Conservation (phyloP, 2,329 filamentous ascomycete genomes). For the Penicillium sp. region DNA sequence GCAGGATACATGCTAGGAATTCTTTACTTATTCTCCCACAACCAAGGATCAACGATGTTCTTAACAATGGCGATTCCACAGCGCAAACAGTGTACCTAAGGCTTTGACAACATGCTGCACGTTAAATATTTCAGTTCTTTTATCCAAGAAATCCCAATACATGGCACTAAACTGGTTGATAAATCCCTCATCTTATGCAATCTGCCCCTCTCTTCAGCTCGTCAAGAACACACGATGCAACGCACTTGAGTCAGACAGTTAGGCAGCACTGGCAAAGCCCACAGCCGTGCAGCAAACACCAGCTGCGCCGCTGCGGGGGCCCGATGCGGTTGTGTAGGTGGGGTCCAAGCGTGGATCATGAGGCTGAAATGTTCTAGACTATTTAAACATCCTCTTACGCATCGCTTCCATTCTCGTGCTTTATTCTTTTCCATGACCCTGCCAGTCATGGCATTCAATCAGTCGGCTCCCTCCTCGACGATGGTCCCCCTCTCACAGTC, state of each 20-base stretch:
- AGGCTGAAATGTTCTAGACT: neutral
- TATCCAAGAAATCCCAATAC: too few relatives aligned
- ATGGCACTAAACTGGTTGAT: neutral
- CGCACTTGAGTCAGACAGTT: conserved; percentile 1
- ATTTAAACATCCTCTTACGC: neutral
- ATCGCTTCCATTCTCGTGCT: neutral
- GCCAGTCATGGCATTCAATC: conserved; percentile 22
- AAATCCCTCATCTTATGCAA: conserved; percentile 20
- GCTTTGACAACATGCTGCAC: too few relatives aligned
- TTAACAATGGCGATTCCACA: too few relatives aligned
- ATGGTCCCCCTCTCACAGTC: conserved; percentile 16
- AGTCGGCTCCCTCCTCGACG: conserved; percentile 13
- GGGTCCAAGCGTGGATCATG: neutral
- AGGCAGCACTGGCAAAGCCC: neutral
- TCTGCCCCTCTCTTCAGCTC: conserved; percentile 21
- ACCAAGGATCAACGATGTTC: too few relatives aligned
- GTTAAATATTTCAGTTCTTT: too few relatives aligned
- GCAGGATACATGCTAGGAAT: too few relatives aligned
- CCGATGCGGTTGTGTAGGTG: neutral
- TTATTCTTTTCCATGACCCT: neutral
- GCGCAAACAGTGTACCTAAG: too few relatives aligned
- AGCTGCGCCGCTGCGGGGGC: neutral
- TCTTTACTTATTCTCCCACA: too few relatives aligned
- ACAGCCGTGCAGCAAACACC: neutral
- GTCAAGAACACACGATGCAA: neutral